Conservation (phyloP, 2,329 filamentous ascomycete species). For the Fusarium sp. region DNA sequence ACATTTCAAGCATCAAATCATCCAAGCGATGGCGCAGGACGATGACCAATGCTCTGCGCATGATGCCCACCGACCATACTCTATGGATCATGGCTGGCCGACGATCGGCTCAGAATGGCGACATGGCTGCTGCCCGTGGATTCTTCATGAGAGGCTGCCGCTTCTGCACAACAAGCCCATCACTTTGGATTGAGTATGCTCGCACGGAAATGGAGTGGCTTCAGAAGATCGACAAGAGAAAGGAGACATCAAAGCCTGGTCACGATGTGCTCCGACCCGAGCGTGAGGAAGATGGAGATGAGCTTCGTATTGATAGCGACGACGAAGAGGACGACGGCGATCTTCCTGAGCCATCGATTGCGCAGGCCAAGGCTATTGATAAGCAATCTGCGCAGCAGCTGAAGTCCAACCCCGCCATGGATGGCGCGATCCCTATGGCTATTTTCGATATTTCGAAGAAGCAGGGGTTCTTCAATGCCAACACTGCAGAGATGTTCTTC, state of each 20-base stretch:
- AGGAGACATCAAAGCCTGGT: slow-evolving; percentile 66
- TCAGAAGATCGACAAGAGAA: slow-evolving; percentile 80
- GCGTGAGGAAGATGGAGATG: slow-evolving; percentile 61
- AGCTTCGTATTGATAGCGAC: slow-evolving; percentile 58
- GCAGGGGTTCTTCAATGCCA: slow-evolving; percentile 75
- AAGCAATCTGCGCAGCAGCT: slow-evolving; percentile 63
- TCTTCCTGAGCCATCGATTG: slow-evolving; percentile 57
- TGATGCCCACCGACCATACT: slow-evolving; percentile 85
- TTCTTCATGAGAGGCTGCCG: slow-evolving; percentile 90
- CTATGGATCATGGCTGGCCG: slow-evolving; percentile 90
- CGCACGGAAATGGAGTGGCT: slow-evolving; percentile 94
- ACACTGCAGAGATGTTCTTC: slow-evolving; percentile 81
- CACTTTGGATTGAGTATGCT: slow-evolving; percentile 90
- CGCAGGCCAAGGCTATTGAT: slow-evolving; percentile 58
- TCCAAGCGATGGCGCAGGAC: slow-evolving; percentile 73
- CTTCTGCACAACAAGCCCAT: slow-evolving; percentile 82
- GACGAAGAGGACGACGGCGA: slow-evolving; percentile 59
- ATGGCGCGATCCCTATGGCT: slow-evolving; percentile 92
- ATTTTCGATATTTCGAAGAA: slow-evolving; percentile 90
- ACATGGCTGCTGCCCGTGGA: slow-evolving; percentile 86
- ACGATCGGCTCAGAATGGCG: slow-evolving; percentile 80
- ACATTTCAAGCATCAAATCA: slow-evolving; percentile 75
- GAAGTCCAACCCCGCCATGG: slow-evolving; percentile 82
- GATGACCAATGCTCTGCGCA: slow-evolving; percentile 77
- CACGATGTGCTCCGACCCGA: slow-evolving; percentile 59